phyloP scores from a whole-genome alignment of 805 yeast species.

The Vanderwaltozyma yarrowii region DNA sequence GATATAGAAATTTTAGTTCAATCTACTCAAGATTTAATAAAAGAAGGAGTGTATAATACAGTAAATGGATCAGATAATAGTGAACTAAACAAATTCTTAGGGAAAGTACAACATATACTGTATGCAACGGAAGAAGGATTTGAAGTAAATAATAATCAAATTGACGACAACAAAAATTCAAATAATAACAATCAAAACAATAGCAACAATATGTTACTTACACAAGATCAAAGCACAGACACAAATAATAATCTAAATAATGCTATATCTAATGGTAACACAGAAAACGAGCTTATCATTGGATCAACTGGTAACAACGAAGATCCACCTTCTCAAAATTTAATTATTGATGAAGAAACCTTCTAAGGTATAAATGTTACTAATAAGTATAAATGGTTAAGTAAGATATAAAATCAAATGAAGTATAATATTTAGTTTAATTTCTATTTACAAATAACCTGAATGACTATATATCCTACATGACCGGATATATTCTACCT shows the following conservation, averaged over 20 bases:
- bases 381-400: neutral
- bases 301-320: neutral
- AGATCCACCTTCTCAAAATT: conserved; percentile 15
- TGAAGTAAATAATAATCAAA: conserved; percentile 38
- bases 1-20: conserved; percentile 79
- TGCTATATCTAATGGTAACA: conserved; percentile 9
- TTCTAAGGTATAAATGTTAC: conserved; percentile 11
- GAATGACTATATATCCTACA: too few species aligned
- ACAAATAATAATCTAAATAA: conserved; percentile 23
- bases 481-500: too few species aligned
- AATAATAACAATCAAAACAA: neutral
- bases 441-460: neutral
- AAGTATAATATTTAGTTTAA: neutral
- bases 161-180: neutral
- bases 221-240: conserved; percentile 2
- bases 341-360: conserved; percentile 29
- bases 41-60: conserved; percentile 30
- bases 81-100: conserved; percentile 35
- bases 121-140: conserved; percentile 82
- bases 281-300: neutral
- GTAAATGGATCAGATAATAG: conserved; percentile 17
- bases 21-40: conserved; percentile 44
- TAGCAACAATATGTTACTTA: conserved; percentile 10
- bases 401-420: neutral
- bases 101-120: conserved; percentile 63